These are phyloP conservation scores for Raffaelea deltoideospora DNA, from an alignment of 2,329 filamentous ascomycete species.

Conservation along the genomic window DNA sequence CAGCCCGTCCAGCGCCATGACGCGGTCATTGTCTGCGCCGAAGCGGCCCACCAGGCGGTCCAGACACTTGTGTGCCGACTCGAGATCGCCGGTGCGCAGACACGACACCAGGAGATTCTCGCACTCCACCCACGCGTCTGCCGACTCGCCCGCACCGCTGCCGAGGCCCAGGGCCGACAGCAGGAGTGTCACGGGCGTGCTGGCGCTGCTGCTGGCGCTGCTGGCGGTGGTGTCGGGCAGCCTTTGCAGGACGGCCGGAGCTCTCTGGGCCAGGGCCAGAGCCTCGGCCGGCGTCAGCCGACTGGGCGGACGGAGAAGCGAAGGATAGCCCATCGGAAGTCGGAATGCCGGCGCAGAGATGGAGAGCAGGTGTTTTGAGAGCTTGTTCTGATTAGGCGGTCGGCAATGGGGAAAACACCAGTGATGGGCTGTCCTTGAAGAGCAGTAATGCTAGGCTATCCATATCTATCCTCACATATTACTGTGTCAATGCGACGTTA, in stretches of 20 bases:
- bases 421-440: no score
- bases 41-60: constrained; percentile 67
- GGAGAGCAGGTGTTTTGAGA: not conserved
- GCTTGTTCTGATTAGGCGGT: no score
- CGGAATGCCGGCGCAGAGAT: not conserved
- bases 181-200: no score
- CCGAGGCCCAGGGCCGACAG: constrained; percentile 38
- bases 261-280: constrained; percentile 44
- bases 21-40: constrained; percentile 66
- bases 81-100: constrained; percentile 70
- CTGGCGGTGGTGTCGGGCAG: constrained; percentile 37
- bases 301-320: constrained; percentile 40
- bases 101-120: constrained; percentile 79
- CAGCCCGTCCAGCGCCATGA: constrained; percentile 70
- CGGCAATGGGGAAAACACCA: no score
- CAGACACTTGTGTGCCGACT: constrained; percentile 60
- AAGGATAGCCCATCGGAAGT: constrained; percentile 31
- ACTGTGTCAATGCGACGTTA: no score
- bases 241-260: constrained; percentile 38
- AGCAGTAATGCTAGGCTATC: no score
- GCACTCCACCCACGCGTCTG: constrained; percentile 71
- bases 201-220: constrained; percentile 37
- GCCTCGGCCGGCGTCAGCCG: constrained; percentile 40
- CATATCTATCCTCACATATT: no score
- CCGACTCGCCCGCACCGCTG: constrained; percentile 47